A percentile compares a stretch with the other conserved stretches of the same genome.
Evolutionary conservation across 305 asterid genomes (phyloP).

Genomic region (Fraxinus dipetala): DNA sequence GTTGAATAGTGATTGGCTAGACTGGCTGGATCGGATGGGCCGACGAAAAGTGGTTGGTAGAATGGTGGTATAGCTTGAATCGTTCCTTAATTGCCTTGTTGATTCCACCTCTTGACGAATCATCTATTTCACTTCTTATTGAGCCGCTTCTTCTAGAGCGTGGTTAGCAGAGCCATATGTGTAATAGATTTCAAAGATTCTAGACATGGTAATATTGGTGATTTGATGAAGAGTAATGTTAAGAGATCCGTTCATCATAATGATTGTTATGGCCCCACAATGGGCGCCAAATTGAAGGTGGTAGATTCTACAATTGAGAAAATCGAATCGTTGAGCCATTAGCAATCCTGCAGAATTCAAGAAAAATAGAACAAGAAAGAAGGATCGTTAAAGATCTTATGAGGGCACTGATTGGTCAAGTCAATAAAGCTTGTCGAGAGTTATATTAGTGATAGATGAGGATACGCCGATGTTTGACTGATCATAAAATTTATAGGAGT

Average conservation of each 20-base stretch:
- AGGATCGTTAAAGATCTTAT: background rate
- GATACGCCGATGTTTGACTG: too few relatives aligned
- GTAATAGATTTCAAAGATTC: background rate
- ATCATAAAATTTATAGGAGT: too few relatives aligned
- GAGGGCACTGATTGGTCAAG: background rate
- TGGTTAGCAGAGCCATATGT: background rate
- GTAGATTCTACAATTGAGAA: background rate
- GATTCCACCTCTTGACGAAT: too few relatives aligned
- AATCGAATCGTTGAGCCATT: background rate
- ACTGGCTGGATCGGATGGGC: too few relatives aligned
- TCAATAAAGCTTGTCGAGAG: too few relatives aligned
- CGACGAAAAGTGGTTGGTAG: background rate
- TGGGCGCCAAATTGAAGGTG: background rate
- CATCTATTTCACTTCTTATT: too few relatives aligned
- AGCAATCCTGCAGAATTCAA: too few relatives aligned
- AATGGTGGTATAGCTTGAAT: background rate
- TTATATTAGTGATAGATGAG: too few relatives aligned
- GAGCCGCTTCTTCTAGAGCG: background rate
- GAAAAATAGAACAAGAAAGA: background rate
- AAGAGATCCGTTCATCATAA: background rate
- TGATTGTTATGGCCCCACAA: background rate
- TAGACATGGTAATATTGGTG: background rate
- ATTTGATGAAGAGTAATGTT: too few relatives aligned
- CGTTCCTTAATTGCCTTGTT: background rate
- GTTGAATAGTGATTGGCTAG: background rate